A percentile compares a stretch with the other conserved stretches of the same genome.
These are phyloP conservation scores for Aspergillus sclerotiicarbonarius DNA, from an alignment of 495 filamentous ascomycete species.

Conservation along the genomic window DNA sequence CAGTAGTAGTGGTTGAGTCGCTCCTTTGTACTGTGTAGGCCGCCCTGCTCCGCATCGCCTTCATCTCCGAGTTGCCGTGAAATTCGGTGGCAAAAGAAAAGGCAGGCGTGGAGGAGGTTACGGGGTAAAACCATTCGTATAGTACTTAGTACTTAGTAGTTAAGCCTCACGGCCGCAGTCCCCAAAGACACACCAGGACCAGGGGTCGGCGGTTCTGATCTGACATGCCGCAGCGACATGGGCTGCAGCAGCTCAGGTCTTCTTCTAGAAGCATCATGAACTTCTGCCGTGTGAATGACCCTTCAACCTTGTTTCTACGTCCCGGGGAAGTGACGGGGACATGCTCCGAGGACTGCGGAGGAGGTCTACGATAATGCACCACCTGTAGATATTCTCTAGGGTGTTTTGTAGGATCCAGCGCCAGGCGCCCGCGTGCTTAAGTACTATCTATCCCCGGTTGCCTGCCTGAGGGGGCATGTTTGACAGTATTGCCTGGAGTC, in stretches of 20 bases:
- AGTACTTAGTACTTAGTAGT: no score
- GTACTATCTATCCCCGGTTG: background rate
- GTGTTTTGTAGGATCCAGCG: background rate
- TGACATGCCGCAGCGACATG: slow-evolving; percentile 5
- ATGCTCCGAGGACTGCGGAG: background rate
- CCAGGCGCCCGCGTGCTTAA: background rate
- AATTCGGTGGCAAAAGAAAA: background rate
- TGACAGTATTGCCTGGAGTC: background rate
- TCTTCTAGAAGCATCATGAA: slow-evolving; percentile 15
- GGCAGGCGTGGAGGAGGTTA: background rate
- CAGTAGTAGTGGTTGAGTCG: background rate
- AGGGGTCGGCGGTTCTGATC: slow-evolving; percentile 1
- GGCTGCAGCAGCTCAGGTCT: slow-evolving; percentile 2
- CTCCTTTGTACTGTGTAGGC: background rate
- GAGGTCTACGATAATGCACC: background rate
- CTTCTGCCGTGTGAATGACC: background rate
- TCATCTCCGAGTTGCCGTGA: background rate
- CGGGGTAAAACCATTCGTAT: no score
- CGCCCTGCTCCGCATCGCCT: background rate
- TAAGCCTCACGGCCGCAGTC: slow-evolving; percentile 5
- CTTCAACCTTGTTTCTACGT: background rate
- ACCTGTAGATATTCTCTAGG: background rate
- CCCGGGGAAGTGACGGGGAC: slow-evolving; percentile 1
- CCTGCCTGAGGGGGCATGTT: background rate
- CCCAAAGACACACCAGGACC: background rate